Percentiles rank a stretch among this genome's conserved stretches.
phyloP scores from a whole-genome alignment of 2,329 filamentous ascomycete genomes.

The Epichloe sylvatica region DNA sequence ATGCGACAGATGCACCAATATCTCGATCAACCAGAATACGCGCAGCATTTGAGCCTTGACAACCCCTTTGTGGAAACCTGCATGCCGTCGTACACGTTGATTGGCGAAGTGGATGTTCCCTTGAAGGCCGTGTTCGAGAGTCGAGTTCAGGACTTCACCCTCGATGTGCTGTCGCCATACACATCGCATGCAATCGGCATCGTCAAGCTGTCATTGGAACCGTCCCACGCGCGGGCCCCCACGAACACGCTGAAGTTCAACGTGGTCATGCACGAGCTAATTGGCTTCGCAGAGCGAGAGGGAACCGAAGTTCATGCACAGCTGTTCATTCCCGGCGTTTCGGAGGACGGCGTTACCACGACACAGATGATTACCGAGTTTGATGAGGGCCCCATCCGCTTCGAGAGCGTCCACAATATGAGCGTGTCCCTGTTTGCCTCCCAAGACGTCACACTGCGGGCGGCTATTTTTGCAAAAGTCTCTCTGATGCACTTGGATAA shows the following conservation, averaged over 20 bases:
- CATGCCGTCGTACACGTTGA: slow-evolving; percentile 80
- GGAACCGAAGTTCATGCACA: slow-evolving; percentile 92
- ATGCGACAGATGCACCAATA: slow-evolving; percentile 98
- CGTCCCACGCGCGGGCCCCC: slow-evolving; percentile 76
- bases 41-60: slow-evolving; percentile 80
- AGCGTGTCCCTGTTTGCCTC: slow-evolving; percentile 66
- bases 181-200: slow-evolving; percentile 85
- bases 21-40: slow-evolving; percentile 85
- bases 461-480: slow-evolving; percentile 83
- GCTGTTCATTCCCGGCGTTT: slow-evolving; percentile 85
- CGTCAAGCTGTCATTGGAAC: slow-evolving; percentile 79
- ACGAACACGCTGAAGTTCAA: slow-evolving; percentile 94
- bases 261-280: slow-evolving; percentile 91
- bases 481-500: slow-evolving; percentile 93
- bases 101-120: slow-evolving; percentile 88
- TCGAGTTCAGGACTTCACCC: slow-evolving; percentile 80
- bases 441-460: slow-evolving; percentile 60
- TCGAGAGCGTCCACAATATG: slow-evolving; percentile 98
- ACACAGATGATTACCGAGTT: slow-evolving; percentile 91
- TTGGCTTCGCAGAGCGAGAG: slow-evolving; percentile 90
- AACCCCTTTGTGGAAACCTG: slow-evolving; percentile 87
- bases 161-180: slow-evolving; percentile 85
- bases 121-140: slow-evolving; percentile 88
- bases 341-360: slow-evolving; percentile 82
- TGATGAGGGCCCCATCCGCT: slow-evolving; percentile 80